Percentiles rank a stretch among this genome's conserved stretches.
Conservation (phyloP, 1,139 yeast genomes). For the Saccharomyces hybrid region DNA sequence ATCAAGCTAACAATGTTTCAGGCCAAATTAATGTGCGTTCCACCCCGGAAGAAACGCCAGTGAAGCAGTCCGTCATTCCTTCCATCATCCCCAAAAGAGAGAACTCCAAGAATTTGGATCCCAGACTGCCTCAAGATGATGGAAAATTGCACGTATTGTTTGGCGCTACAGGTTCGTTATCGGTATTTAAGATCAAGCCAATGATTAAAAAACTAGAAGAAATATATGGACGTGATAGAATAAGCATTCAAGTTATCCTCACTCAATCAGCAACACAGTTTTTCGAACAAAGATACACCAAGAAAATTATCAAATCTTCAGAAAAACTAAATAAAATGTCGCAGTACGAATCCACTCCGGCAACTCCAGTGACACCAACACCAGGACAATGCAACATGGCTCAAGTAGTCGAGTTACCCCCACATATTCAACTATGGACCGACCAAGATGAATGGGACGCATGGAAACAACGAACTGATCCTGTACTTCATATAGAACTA, state of each 20-base stretch:
- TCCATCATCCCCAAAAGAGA: conserved; percentile 34
- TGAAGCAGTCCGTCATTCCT: background rate
- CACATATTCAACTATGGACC: conserved; percentile 69
- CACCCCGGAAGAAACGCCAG: background rate
- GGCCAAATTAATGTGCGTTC: background rate
- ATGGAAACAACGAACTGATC: conserved; percentile 80
- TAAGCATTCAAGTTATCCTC: conserved; percentile 69
- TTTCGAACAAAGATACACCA: conserved; percentile 39
- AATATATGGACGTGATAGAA: conserved; percentile 59
- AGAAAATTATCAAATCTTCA: conserved; percentile 8
- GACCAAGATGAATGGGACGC: conserved; percentile 88
- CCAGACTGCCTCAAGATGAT: conserved; percentile 79
- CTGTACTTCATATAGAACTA: conserved; percentile 83
- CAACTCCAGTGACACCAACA: conserved; percentile 4
- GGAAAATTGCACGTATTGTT: conserved; percentile 77
- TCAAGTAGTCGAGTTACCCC: conserved; percentile 41
- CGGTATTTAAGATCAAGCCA: conserved; percentile 63
- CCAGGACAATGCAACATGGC: conserved; percentile 8
- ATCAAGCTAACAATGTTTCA: background rate
- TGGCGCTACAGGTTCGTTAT: conserved; percentile 85
- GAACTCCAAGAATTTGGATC: conserved; percentile 53
- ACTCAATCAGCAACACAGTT: conserved; percentile 80
- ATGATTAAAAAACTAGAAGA: conserved; percentile 72
- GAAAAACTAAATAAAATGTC: conserved; percentile 2
- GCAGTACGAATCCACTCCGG: background rate